phyloP scores from a whole-genome alignment of 495 filamentous ascomycete genomes.

The Daldinia vernicosa region DNA sequence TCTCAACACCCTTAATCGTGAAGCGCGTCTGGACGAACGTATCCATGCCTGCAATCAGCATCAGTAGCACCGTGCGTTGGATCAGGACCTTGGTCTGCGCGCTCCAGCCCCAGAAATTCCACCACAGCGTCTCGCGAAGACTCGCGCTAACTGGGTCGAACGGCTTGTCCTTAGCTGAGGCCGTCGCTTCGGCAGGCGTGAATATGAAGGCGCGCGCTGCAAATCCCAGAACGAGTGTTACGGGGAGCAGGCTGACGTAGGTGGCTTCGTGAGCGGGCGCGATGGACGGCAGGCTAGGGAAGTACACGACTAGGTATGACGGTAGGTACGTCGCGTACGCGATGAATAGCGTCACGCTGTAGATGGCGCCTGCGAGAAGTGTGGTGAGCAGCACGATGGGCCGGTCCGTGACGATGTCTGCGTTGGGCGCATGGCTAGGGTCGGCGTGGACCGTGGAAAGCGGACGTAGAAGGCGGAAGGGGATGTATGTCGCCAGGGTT shows the following conservation, averaged over 20 bases:
- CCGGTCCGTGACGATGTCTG: constrained; percentile 72
- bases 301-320: constrained; percentile 71
- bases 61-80: constrained; percentile 68
- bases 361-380: constrained; percentile 71
- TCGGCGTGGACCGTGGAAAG: constrained; percentile 68
- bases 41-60: constrained; percentile 63
- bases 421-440: constrained; percentile 68
- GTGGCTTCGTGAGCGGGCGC: constrained; percentile 67
- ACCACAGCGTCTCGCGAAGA: constrained; percentile 66
- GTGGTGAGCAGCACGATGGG: constrained; percentile 69
- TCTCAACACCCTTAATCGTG: constrained; percentile 71
- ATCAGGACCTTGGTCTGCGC: constrained; percentile 71
- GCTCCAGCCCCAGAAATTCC: constrained; percentile 69
- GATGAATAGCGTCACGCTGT: constrained; percentile 69
- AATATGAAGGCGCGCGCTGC: constrained; percentile 80
- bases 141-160: constrained; percentile 65
- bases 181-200: constrained; percentile 67
- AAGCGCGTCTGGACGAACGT: constrained; percentile 71
- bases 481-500: constrained; percentile 69
- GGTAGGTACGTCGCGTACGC: constrained; percentile 74
- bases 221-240: constrained; percentile 64
- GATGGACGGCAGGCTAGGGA: constrained; percentile 72
- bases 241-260: constrained; percentile 65
- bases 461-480: constrained; percentile 74
- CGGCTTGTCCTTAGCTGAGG: constrained; percentile 25